Evolutionary conservation across 306 rosid species (phyloP).

Genomic region (Fagus crenata): DNA sequence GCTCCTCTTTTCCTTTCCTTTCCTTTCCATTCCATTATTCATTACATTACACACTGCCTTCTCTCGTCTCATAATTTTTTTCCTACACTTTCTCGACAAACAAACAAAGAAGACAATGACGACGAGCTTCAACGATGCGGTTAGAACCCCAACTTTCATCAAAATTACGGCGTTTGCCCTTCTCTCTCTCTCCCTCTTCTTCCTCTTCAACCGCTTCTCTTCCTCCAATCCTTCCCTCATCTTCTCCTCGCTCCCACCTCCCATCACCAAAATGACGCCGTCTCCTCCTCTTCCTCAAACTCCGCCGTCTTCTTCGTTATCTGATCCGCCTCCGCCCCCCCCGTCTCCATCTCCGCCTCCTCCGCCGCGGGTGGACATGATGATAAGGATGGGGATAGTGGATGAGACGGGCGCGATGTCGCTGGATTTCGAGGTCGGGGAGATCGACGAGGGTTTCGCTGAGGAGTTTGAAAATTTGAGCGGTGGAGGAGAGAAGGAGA

Average conservation of each 20-base stretch:
- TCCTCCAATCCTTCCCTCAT: slow-evolving; percentile 25
- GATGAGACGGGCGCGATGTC: slow-evolving; percentile 80
- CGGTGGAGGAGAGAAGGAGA: slow-evolving; percentile 15
- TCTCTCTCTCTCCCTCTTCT: slow-evolving; percentile 51
- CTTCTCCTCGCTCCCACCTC: slow-evolving; percentile 31
- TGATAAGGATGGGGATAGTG: slow-evolving; percentile 55
- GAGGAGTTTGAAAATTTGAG: slow-evolving; percentile 38
- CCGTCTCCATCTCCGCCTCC: not conserved
- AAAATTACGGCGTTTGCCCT: slow-evolving; percentile 47
- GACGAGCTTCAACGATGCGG: slow-evolving; percentile 24
- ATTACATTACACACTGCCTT: too few relatives aligned
- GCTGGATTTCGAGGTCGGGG: slow-evolving; percentile 69
- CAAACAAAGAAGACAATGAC: not conserved
- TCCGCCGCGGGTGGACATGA: slow-evolving; percentile 44
- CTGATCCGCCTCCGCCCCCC: not conserved
- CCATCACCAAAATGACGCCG: slow-evolving; percentile 13
- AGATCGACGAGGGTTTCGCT: slow-evolving; percentile 36
- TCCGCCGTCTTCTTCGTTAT: not conserved
- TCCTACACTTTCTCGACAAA: slow-evolving; percentile 4
- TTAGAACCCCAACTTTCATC: slow-evolving; percentile 49
- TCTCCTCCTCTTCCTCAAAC: slow-evolving; percentile 30
- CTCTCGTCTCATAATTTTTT: not conserved
- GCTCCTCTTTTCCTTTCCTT: not conserved
- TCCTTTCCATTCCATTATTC: too few relatives aligned
- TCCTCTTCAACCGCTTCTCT: slow-evolving; percentile 43